phyloP scores from a whole-genome alignment of 192 early-diverging fungal genomes.

The Backusella tuberculispora region DNA sequence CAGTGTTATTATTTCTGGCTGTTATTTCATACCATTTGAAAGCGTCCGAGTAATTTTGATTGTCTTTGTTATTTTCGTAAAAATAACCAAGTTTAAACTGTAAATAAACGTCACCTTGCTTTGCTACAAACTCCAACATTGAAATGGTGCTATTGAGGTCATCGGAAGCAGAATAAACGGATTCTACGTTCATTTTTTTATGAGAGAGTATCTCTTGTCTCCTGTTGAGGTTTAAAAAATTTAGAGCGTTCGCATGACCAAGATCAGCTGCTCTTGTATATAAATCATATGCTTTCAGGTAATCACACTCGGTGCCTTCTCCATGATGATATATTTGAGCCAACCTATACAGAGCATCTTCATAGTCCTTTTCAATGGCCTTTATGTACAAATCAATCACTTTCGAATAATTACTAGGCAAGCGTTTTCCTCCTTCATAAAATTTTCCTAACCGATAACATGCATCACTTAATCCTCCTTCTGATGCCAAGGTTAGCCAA shows the following conservation, averaged over 20 bases:
- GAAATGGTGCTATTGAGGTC: neutral
- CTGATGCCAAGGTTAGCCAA: neutral
- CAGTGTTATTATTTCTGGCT: no score
- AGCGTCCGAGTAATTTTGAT: no score
- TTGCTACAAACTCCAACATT: no score
- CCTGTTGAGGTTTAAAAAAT: neutral
- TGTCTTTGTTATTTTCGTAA: no score
- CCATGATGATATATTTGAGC: neutral
- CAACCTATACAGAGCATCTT: neutral
- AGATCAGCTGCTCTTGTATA: neutral
- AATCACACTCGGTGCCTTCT: neutral
- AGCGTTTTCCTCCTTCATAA: neutral
- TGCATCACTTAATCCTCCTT: neutral
- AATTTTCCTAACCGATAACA: neutral
- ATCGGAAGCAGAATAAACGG: neutral
- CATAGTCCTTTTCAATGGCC: neutral
- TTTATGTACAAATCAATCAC: neutral
- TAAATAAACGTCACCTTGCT: no score
- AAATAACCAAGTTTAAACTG: no score
- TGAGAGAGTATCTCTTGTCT: fast-evolving
- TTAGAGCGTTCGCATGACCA: neutral
- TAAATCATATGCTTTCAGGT: neutral
- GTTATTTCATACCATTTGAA: no score
- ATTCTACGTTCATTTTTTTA: neutral
- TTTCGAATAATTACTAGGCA: no score